These are phyloP conservation scores for Phlyctochytrium planicorne DNA, from an alignment of 192 early-diverging fungal genomes.

Conservation along the genomic window DNA sequence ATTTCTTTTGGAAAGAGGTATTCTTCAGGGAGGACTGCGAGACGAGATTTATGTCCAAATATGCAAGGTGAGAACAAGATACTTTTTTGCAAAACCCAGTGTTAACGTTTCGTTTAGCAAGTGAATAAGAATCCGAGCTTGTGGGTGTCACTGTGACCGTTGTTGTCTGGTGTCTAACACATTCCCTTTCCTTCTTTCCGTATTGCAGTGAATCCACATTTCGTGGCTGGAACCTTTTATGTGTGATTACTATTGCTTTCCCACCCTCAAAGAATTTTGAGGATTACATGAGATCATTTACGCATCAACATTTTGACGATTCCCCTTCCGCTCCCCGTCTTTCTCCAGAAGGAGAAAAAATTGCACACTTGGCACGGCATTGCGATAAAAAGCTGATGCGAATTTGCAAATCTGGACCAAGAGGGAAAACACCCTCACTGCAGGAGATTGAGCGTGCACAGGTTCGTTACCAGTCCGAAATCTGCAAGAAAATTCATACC, in stretches of 20 bases:
- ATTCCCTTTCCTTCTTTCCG: slow-evolving; percentile 9
- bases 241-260: slow-evolving; percentile 81
- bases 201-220: slow-evolving; percentile 57
- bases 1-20: slow-evolving; percentile 73
- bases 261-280: slow-evolving; percentile 88
- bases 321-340: slow-evolving; percentile 9
- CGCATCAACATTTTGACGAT: slow-evolving; percentile 57
- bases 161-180: slow-evolving; percentile 11
- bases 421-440: slow-evolving; percentile 71
- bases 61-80: slow-evolving; percentile 58
- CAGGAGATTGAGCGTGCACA: slow-evolving; percentile 68
- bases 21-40: slow-evolving; percentile 71
- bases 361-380: slow-evolving; percentile 36
- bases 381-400: slow-evolving; percentile 58
- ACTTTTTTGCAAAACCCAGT: background rate
- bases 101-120: slow-evolving; percentile 16
- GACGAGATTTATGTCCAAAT: slow-evolving; percentile 96
- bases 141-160: background rate
- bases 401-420: slow-evolving; percentile 74
- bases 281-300: slow-evolving; percentile 78
- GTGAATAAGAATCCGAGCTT: slow-evolving; percentile 30
- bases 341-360: slow-evolving; percentile 22
- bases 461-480: too few species aligned
- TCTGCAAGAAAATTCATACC: too few species aligned
- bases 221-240: slow-evolving; percentile 86